Percentiles rank a stretch among this genome's conserved stretches.
These are phyloP conservation scores for Sporothrix inflata DNA, from an alignment of 2,329 filamentous ascomycete genomes.

Conservation along the genomic window DNA sequence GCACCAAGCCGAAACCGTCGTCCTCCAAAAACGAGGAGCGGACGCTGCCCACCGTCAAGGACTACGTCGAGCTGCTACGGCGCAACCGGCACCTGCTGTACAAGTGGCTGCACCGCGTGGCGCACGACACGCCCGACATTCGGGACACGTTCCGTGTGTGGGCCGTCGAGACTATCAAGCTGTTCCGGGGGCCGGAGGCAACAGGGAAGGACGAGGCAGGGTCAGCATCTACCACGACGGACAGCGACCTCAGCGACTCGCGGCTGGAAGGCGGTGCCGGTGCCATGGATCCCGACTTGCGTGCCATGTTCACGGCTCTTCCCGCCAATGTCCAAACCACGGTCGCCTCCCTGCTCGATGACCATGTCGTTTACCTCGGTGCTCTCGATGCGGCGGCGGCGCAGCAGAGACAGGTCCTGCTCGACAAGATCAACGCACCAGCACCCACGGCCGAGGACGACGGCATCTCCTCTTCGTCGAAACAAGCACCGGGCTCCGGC, in stretches of 20 bases:
- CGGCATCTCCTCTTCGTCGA: background rate
- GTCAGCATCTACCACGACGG: background rate
- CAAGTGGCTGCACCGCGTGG: conserved; percentile 71
- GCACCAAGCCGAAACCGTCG: conserved; percentile 41
- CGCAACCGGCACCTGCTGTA: conserved; percentile 67
- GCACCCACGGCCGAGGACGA: conserved; percentile 24
- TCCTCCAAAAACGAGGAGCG: conserved; percentile 36
- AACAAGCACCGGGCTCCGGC: conserved; percentile 61
- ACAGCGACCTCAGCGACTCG: background rate
- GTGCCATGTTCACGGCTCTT: conserved; percentile 52
- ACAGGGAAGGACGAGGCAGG: background rate
- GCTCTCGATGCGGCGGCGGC: conserved; percentile 58
- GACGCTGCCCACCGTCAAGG: conserved; percentile 65
- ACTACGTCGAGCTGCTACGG: conserved; percentile 69
- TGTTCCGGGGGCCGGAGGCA: conserved; percentile 51
- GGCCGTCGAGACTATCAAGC: conserved; percentile 58
- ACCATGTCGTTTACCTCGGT: conserved; percentile 63
- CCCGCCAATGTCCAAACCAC: conserved; percentile 48
- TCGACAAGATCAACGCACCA: conserved; percentile 45
- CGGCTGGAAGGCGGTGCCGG: conserved; percentile 43
- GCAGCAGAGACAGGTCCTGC: conserved; percentile 59
- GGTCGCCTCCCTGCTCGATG: conserved; percentile 59
- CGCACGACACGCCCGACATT: conserved; percentile 68
- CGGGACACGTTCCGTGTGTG: conserved; percentile 64
- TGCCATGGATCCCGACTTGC: conserved; percentile 47